phyloP scores from a whole-genome alignment of 225 moss, liverwort and hornwort genomes.

The Marchantia paleacea region DNA sequence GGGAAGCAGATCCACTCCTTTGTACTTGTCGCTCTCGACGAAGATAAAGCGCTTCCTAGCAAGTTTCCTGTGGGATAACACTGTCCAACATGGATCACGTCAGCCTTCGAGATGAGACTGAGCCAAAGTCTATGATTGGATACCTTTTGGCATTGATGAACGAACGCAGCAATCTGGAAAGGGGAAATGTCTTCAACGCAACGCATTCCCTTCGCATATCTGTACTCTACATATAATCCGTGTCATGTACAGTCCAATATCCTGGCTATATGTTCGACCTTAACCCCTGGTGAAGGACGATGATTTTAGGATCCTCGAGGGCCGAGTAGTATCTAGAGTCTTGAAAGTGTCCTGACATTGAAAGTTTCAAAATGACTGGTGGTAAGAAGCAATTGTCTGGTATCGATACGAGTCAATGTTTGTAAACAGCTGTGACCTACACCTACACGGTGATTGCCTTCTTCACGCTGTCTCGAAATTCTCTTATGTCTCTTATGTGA shows the following conservation, averaged over 20 bases:
- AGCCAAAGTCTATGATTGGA: neutral
- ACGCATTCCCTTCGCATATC: neutral
- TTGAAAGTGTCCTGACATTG: too few species aligned
- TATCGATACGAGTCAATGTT: too few species aligned
- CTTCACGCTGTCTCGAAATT: too few species aligned
- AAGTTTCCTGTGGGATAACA: neutral
- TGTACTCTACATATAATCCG: neutral
- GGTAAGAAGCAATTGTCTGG: too few species aligned
- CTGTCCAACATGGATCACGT: neutral
- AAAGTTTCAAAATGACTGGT: too few species aligned
- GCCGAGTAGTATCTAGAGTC: too few species aligned
- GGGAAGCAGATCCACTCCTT: neutral
- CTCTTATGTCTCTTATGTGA: too few species aligned
- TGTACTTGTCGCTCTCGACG: neutral
- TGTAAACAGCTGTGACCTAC: too few species aligned
- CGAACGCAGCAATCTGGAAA: neutral
- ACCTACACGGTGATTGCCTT: too few species aligned
- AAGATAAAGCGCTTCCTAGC: neutral
- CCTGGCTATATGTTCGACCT: too few species aligned
- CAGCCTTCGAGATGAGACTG: neutral
- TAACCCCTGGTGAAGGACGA: too few species aligned
- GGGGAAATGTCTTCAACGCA: neutral
- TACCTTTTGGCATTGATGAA: neutral
- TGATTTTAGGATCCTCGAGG: too few species aligned
- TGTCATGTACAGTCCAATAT: neutral